Evolutionary conservation across 495 filamentous ascomycete genomes (phyloP).

Genomic region (Podospora bellae-mahoneyi): DNA sequence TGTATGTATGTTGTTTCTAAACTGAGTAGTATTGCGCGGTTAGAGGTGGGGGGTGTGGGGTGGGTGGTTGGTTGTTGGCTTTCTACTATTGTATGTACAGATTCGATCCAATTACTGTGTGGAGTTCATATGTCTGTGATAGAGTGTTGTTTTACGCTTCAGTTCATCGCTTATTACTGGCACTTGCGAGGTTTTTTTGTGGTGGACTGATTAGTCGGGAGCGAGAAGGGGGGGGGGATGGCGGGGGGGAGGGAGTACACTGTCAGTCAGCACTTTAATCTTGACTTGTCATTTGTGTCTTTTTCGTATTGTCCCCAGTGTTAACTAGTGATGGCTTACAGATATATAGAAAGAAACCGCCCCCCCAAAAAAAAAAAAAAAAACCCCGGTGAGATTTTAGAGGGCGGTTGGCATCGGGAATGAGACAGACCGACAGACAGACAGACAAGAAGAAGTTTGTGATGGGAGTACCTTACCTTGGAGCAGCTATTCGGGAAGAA

Average conservation of each 20-base stretch:
- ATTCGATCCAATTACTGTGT: neutral
- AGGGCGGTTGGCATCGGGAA: too few relatives aligned
- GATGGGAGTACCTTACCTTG: too few relatives aligned
- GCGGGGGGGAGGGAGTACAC: neutral
- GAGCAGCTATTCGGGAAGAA: too few relatives aligned
- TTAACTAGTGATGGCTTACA: too few relatives aligned
- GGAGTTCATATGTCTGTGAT: neutral
- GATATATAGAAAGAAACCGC: too few relatives aligned
- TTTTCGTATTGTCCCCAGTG: too few relatives aligned
- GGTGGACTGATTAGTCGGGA: neutral
- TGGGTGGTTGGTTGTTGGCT: neutral
- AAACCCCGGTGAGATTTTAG: too few relatives aligned
- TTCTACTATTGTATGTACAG: neutral
- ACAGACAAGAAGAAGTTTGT: too few relatives aligned
- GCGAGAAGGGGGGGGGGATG: neutral
- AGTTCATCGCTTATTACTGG: neutral
- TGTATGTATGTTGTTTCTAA: neutral
- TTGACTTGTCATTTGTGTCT: neutral
- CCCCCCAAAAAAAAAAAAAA: too few relatives aligned
- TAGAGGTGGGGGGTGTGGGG: neutral
- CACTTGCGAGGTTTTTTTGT: neutral
- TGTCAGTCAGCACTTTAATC: neutral
- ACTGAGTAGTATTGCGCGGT: neutral
- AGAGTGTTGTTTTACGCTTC: neutral
- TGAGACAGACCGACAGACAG: too few relatives aligned